A percentile compares a stretch with the other conserved stretches of the same genome.
These are phyloP conservation scores for Suillus alpinus DNA, from an alignment of 768 basidiomycete genomes.

Conservation along the genomic window DNA sequence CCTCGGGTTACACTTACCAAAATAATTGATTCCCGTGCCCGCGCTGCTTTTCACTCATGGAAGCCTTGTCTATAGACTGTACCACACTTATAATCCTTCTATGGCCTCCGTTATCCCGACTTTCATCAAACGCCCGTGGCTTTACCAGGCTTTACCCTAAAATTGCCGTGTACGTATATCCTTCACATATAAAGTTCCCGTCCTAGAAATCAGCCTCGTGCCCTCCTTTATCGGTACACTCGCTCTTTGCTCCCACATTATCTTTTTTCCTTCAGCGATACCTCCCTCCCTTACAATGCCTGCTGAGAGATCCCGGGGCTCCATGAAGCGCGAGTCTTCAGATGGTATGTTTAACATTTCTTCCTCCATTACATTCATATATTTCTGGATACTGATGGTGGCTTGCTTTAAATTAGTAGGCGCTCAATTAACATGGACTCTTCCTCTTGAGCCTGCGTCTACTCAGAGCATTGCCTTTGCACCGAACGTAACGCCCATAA, in stretches of 20 bases:
- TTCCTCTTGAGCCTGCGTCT: constrained; percentile 38
- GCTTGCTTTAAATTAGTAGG: constrained; percentile 26
- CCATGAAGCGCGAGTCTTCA: constrained; percentile 29
- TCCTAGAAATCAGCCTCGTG: constrained; percentile 21
- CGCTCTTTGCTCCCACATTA: constrained; percentile 14
- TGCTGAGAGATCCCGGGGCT: constrained; percentile 41
- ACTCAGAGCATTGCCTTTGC: constrained; percentile 51
- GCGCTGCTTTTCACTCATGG: neutral
- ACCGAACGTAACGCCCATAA: constrained; percentile 55
- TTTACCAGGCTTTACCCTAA: constrained; percentile 29
- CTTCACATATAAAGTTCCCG: constrained; percentile 29
- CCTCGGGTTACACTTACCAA: constrained; percentile 18
- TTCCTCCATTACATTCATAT: constrained; percentile 1
- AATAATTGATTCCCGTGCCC: constrained; percentile 4
- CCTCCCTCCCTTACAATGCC: constrained; percentile 38
- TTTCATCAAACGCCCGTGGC: constrained; percentile 27
- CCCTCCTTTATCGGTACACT: constrained; percentile 17
- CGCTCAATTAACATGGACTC: constrained; percentile 45
- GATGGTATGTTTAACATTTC: constrained; percentile 35
- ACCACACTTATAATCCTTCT: constrained; percentile 23
- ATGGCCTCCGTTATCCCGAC: constrained; percentile 29
- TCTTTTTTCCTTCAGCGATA: constrained; percentile 20
- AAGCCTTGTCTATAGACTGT: constrained; percentile 10
- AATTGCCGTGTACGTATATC: constrained; percentile 34
- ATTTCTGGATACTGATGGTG: constrained; percentile 10